phyloP scores from a whole-genome alignment of 371 early-diverging fungal genomes.

The Umbelopsis sp. region DNA sequence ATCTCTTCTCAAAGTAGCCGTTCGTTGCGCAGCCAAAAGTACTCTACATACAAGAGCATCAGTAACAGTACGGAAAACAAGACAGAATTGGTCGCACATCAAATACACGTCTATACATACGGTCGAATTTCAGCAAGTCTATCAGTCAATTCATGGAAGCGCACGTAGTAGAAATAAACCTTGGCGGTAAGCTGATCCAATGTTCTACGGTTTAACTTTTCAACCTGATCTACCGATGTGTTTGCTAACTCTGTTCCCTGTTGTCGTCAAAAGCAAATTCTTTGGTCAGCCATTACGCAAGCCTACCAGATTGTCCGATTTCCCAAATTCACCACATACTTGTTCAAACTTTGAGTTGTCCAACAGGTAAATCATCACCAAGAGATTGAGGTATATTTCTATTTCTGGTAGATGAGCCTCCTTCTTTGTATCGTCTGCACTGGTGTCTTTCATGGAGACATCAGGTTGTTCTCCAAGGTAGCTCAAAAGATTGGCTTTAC shows the following conservation, averaged over 20 bases:
- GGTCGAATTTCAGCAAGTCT: slow-evolving; percentile 79
- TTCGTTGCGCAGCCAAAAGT: slow-evolving; percentile 85
- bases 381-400: slow-evolving; percentile 81
- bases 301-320: too few species aligned
- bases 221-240: slow-evolving; percentile 62
- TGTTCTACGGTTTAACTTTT: slow-evolving; percentile 82
- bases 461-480: slow-evolving; percentile 45
- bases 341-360: slow-evolving; percentile 76
- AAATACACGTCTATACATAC: slow-evolving; percentile 38
- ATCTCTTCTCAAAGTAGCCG: slow-evolving; percentile 89
- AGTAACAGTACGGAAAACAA: neutral
- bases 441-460: slow-evolving; percentile 42
- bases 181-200: slow-evolving; percentile 89
- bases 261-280: neutral
- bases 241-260: slow-evolving; percentile 75
- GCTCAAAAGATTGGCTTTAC: slow-evolving; percentile 38
- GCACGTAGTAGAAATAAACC: slow-evolving; percentile 91
- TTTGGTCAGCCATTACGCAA: too few species aligned
- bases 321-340: slow-evolving; percentile 39
- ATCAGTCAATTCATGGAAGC: slow-evolving; percentile 80
- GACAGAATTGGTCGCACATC: neutral
- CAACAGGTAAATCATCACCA: slow-evolving; percentile 80
- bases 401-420: slow-evolving; percentile 81
- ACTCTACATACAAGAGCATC: slow-evolving; percentile 36
- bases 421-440: slow-evolving; percentile 33